A percentile compares a stretch with the other conserved stretches of the same genome.
These are phyloP conservation scores for Piper betle DNA, from an alignment of 164 flowering plant species.

Conservation along the genomic window DNA sequence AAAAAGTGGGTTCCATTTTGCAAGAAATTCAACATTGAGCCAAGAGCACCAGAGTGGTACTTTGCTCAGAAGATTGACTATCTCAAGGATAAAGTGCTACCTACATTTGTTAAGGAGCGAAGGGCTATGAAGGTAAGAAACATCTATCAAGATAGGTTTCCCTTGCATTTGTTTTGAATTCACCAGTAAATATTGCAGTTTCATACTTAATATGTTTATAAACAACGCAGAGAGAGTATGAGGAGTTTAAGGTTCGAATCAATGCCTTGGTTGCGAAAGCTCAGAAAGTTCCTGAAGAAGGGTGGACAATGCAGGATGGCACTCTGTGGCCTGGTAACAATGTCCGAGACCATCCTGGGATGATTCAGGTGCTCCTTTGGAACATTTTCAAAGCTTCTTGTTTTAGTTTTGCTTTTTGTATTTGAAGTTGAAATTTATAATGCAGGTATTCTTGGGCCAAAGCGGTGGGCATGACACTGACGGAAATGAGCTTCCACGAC, in stretches of 20 bases:
- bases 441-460: conserved; percentile 56
- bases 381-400: neutral
- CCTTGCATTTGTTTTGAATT: neutral
- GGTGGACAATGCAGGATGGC: conserved; percentile 80
- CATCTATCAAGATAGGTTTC: too few relatives aligned
- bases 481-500: conserved; percentile 57
- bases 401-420: neutral
- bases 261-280: conserved; percentile 66
- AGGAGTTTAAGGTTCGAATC: conserved; percentile 62
- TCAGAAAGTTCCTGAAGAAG: conserved; percentile 20
- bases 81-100: conserved; percentile 44
- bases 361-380: conserved; percentile 47
- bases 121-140: conserved; percentile 56
- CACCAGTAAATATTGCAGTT: neutral
- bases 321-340: conserved; percentile 80
- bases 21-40: conserved; percentile 58
- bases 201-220: neutral
- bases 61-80: conserved; percentile 60
- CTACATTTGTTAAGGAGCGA: conserved; percentile 59
- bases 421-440: neutral
- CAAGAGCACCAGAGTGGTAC: conserved; percentile 62
- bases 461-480: conserved; percentile 52
- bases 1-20: conserved; percentile 70
- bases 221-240: conserved; percentile 57
- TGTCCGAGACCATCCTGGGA: conserved; percentile 73